Base-by-base conservation (phyloP, 23 red algal genomes). In the Gracilaria domingensis region DNA sequence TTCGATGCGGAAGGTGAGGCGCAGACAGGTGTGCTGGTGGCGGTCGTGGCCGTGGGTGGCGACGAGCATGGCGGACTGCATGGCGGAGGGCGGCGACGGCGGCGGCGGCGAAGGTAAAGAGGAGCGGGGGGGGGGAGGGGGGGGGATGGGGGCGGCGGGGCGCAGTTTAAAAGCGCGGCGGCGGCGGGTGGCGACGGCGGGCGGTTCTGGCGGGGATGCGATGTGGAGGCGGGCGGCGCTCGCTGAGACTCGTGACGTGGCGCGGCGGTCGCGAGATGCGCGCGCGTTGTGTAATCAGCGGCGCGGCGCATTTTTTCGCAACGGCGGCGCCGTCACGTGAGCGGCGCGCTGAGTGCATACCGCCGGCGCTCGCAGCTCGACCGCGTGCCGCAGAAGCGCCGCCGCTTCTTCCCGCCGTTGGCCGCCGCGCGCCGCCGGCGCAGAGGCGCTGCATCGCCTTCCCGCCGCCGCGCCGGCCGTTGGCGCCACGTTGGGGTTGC, bases 171-270 rank as follows among this genome's bases (percentile, higher is more conserved):
- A 26, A 28, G 45, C 12, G 72, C 7, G 5, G 38, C 12, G 21
- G 64, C 12, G 72, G 45, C n/a, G 72, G 42, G 38, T 20, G 72
- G 8, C 40, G 72, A 77, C 20, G 72, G 24, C 40, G 72, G 40
- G 72, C 26, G 23, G 30, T 25, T 45, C 26, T 77, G 40, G 42
- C 40, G 72, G 39, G 17, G 69, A 74, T 28, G 64, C 26, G 64
- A 36, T 37, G 72, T 33, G 72, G 72, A 77, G 38, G 42, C 25
- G 42, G 72, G 39, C 23, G 40, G 39, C 40, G 72, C 38, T 6
- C 72, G 72, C 72, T 45, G 72, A 77, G 72, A 77, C 72, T 77
- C 72, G 72, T 77, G 72, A 77, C 72, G 72, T 77, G 72, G 72
- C 72, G 72, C 40, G 23, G 34, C 35, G 67, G 20, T 40, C 67